Evolutionary conservation across 2,329 filamentous ascomycete species (phyloP), one percentile per base, ranked within the genome.

Genomic region (Colletotrichum truncatum): DNA sequence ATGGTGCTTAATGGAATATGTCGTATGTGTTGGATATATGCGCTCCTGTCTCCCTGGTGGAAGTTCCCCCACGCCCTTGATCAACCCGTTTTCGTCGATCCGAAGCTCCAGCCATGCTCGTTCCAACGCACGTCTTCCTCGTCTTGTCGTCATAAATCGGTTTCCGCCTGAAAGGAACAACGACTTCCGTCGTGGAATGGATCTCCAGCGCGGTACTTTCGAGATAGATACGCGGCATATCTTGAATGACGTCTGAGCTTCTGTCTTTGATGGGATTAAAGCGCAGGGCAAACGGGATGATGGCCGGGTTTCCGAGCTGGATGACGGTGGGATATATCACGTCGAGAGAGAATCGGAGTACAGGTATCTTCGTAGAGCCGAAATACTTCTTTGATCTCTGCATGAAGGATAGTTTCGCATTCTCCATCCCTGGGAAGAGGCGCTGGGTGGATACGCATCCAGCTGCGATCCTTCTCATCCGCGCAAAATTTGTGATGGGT

Each of bases 311-410:
- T 0, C 72, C 72, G 0, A 79, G 68, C 18, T 77, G 76, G 6
- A 81, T 67, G 0, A 72, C 63, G 0, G 48, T 49, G 0, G 79
- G 78, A 2, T 69, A 66, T 2, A 70, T 66, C 2, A 76, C 52
- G 6, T 73, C 55, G 1, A 78, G 16, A 0, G 66, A 56, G 38
- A 73, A 79, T 0, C 21, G 28, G 2, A 79, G 72, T 1, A 52
- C 32, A 0, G 80, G 80, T 1, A 78, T 72, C n/a, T 72, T 77
- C 10, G 76, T 73, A 1, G 73, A 73, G 2, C 66, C 66, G 4
- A 81, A 74, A 3, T 78, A 51, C 32, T 74, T 72, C 8, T 73
- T 74, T 1, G 73, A 70, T 56, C 73, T 78, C 48, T 78, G 75
- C 10, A 70, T 74, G 26, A 80, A 69, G 0, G 72, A 71, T 14